These are phyloP conservation scores for Hypomyces perniciosus DNA, from an alignment of 2,329 filamentous ascomycete species.

Conservation along the genomic window DNA sequence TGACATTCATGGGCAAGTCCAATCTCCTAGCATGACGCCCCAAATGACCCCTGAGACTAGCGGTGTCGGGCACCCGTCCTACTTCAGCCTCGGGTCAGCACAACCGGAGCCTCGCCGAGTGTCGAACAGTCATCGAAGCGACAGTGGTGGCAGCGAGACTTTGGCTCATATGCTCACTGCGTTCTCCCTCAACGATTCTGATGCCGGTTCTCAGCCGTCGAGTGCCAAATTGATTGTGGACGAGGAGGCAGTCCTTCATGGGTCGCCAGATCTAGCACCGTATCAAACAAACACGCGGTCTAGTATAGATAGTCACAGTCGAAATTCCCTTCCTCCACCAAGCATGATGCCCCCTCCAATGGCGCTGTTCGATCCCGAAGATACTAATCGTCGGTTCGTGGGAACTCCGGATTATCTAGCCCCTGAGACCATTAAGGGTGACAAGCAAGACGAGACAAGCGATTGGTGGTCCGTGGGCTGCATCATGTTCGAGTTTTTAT, in stretches of 20 bases:
- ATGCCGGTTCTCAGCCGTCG: constrained; percentile 35
- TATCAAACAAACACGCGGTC: constrained; percentile 22
- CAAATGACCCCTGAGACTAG: constrained; percentile 70
- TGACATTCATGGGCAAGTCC: constrained; percentile 66
- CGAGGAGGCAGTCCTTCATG: constrained; percentile 67
- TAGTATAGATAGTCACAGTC: constrained; percentile 29
- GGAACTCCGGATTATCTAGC: constrained; percentile 96
- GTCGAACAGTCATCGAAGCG: constrained; percentile 74
- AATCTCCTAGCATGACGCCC: constrained; percentile 80
- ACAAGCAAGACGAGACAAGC: constrained; percentile 93
- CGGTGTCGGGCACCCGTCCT: constrained; percentile 75
- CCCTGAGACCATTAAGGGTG: constrained; percentile 91
- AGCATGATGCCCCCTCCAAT: constrained; percentile 84
- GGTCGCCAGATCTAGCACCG: constrained; percentile 69
- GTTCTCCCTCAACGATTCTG: constrained; percentile 65
- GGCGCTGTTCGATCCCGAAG: constrained; percentile 92
- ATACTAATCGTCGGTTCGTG: constrained; percentile 87
- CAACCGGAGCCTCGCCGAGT: constrained; percentile 58
- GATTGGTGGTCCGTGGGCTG: constrained; percentile 99
- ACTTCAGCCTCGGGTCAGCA: constrained; percentile 68
- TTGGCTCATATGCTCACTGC: constrained; percentile 75
- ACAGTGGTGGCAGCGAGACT: constrained; percentile 85
- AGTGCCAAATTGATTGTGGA: constrained; percentile 59
- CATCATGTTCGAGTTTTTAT: constrained; percentile 94
- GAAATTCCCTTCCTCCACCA: constrained; percentile 39